phyloP scores from a whole-genome alignment of 1,284 basidiomycete species.

The Cutaneotrichosporon mucoides region DNA sequence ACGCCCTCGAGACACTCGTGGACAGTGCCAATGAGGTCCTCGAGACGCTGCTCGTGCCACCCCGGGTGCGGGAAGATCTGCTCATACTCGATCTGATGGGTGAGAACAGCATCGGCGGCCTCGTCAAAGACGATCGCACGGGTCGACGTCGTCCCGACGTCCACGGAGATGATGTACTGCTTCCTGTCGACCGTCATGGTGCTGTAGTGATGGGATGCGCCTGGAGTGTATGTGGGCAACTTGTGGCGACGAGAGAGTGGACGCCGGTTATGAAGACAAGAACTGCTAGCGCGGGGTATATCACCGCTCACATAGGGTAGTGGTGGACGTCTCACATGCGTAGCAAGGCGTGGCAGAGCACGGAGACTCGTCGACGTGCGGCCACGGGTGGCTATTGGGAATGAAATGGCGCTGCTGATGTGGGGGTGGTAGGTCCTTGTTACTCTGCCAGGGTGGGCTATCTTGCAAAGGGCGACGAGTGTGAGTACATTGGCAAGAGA shows the following conservation, averaged over 20 bases:
- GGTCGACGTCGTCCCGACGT: conserved; percentile 56
- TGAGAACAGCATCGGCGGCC: conserved; percentile 77
- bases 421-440: too few relatives aligned
- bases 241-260: neutral
- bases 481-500: too few relatives aligned
- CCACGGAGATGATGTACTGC: conserved; percentile 12
- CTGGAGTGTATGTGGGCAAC: neutral
- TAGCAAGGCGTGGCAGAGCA: neutral
- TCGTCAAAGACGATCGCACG: conserved; percentile 92
- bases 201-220: neutral
- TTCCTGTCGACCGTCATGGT: conserved; percentile 7
- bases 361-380: neutral
- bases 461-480: too few relatives aligned
- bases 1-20: conserved; percentile 73
- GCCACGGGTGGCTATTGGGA: too few relatives aligned
- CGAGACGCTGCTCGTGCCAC: conserved; percentile 93
- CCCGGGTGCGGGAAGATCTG: conserved; percentile 87
- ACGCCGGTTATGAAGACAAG: neutral
- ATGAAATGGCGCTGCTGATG: too few relatives aligned
- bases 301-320: neutral
- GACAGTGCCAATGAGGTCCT: conserved; percentile 74
- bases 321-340: neutral
- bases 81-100: conserved; percentile 83
- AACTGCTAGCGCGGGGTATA: neutral
- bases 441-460: too few relatives aligned